These are phyloP conservation scores for Yamadazyma atlantica DNA, from an alignment of 1,139 yeast species.

Conservation along the genomic window DNA sequence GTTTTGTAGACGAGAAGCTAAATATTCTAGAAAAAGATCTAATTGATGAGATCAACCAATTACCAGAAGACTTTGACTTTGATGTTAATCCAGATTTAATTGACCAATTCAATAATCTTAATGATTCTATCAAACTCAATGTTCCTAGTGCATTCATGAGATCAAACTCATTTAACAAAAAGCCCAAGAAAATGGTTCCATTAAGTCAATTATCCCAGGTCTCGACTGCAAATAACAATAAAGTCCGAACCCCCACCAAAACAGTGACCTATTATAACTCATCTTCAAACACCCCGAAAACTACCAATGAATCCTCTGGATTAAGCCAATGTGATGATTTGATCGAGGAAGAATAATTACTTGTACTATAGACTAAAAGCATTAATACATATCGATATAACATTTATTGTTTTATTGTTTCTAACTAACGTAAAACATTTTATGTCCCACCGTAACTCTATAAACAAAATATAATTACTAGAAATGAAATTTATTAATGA, in stretches of 20 bases:
- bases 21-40: conserved; percentile 34
- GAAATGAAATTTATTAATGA: background rate
- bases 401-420: too few species aligned
- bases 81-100: conserved; percentile 24
- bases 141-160: conserved; percentile 18
- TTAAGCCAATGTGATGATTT: background rate
- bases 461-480: background rate
- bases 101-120: conserved; percentile 13
- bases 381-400: conserved; percentile 1
- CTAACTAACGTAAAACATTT: conserved; percentile 1
- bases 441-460: background rate
- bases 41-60: conserved; percentile 53
- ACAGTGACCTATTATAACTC: conserved; percentile 55
- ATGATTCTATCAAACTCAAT: conserved; percentile 9
- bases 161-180: conserved; percentile 40
- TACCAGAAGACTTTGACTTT: conserved; percentile 63
- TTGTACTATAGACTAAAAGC: background rate
- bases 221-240: conserved; percentile 27
- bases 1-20: conserved; percentile 12
- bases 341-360: conserved; percentile 1
- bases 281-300: background rate
- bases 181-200: conserved; percentile 31
- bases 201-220: background rate
- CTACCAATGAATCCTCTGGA: background rate
- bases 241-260: conserved; percentile 49